Conservation (phyloP, 257 asterid genomes). For the Buddleja alternifolia region DNA sequence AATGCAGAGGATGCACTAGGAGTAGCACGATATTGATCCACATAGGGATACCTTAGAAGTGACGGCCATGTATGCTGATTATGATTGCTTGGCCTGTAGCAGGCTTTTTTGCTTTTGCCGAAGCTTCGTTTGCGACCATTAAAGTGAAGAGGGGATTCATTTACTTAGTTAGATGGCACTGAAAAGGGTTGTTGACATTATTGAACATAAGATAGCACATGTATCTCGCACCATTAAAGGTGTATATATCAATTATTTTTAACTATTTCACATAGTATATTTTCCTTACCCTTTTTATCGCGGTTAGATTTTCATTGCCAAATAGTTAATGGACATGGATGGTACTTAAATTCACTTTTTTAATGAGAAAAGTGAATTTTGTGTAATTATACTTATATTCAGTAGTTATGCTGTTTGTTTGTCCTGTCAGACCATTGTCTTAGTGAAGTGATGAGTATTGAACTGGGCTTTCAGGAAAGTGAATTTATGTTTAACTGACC, state of each 20-base stretch:
- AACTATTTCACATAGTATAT: not conserved
- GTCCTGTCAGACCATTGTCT: not conserved
- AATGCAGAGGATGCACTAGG: not conserved
- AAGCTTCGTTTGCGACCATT: not conserved
- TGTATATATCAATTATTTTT: not conserved
- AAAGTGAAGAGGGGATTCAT: not conserved
- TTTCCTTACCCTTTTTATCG: slow-evolving; percentile 2
- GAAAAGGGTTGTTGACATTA: not conserved
- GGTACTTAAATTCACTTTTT: not conserved
- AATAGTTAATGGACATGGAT: not conserved
- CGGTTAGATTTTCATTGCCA: not conserved
- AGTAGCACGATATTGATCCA: not conserved
- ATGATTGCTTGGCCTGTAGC: not conserved
- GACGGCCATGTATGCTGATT: not conserved
- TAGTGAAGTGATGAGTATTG: not conserved
- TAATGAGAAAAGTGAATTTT: not conserved
- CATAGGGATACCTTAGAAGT: not conserved
- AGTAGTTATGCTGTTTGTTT: not conserved
- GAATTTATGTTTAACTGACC: not conserved
- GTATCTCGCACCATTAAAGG: slow-evolving; percentile 1
- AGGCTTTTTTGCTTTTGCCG: not conserved
- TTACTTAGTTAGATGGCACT: slow-evolving; percentile 5
- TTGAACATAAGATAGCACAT: slow-evolving; percentile 16
- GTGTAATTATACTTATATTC: not conserved
- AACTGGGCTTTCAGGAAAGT: not conserved